These are phyloP conservation scores for Flaveria linearis DNA, from an alignment of 129 eudicot genomes.

Conservation along the genomic window DNA sequence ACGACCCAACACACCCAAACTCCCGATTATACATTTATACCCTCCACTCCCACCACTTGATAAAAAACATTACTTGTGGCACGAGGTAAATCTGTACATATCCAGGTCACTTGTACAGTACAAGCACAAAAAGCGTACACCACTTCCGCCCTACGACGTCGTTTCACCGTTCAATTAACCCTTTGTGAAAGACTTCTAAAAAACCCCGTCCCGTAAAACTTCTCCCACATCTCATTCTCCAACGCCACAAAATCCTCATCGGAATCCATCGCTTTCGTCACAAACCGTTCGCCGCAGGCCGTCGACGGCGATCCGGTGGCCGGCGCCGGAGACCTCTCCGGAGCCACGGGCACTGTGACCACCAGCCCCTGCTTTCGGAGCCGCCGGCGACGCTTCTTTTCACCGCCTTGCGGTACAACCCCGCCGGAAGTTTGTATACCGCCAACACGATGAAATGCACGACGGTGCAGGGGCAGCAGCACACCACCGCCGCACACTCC, in stretches of 20 bases:
- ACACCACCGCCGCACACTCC: constrained; percentile 78
- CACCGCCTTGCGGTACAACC: constrained; percentile 63
- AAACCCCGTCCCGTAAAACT: constrained; percentile 71
- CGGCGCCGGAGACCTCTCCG: constrained; percentile 17
- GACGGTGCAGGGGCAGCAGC: constrained; percentile 70
- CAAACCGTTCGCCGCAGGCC: constrained; percentile 26
- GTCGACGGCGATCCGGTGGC: constrained; percentile 25
- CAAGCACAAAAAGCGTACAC: constrained; percentile 21
- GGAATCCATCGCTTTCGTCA: constrained; percentile 27
- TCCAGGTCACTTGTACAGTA: constrained; percentile 30
- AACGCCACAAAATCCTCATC: constrained; percentile 58
- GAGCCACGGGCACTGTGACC: constrained; percentile 14
- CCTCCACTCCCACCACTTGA: constrained; percentile 8
- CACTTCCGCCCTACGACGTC: background rate
- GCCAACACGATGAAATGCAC: constrained; percentile 51
- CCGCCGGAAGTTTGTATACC: constrained; percentile 75
- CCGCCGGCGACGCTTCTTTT: constrained; percentile 45
- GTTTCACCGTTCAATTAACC: constrained; percentile 27
- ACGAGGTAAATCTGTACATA: constrained; percentile 22
- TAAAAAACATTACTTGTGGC: constrained; percentile 20
- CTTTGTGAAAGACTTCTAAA: constrained; percentile 67
- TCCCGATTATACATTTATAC: background rate
- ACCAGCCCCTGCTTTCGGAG: constrained; percentile 42
- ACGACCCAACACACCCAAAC: constrained; percentile 22
- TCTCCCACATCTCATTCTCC: constrained; percentile 86